Conservation (phyloP, 257 asterid species). For the Primulina huaijiensis region DNA sequence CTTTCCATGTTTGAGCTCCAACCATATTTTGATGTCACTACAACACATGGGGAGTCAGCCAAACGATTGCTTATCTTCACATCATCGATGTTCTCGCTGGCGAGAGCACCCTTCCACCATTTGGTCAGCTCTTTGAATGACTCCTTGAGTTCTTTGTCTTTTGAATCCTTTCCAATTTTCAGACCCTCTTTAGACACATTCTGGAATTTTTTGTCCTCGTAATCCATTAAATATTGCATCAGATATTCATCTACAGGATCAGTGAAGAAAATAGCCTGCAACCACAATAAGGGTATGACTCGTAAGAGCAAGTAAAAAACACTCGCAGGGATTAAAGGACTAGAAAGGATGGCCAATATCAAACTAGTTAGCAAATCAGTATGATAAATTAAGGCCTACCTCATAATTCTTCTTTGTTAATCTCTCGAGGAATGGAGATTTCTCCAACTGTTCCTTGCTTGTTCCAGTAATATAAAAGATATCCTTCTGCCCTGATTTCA, state of each 20-base stretch:
- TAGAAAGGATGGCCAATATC: neutral
- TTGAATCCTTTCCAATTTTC: slow-evolving; percentile 75
- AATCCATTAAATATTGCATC: slow-evolving; percentile 94
- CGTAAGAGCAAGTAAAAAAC: neutral
- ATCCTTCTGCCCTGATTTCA: slow-evolving; percentile 92
- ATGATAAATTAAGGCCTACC: slow-evolving; percentile 35
- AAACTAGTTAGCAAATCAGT: neutral
- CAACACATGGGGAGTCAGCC: slow-evolving; percentile 82
- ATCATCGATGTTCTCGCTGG: slow-evolving; percentile 75
- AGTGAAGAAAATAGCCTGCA: slow-evolving; percentile 81
- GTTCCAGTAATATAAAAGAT: slow-evolving; percentile 92
- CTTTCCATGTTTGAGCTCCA: slow-evolving; percentile 96
- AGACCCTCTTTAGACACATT: slow-evolving; percentile 92
- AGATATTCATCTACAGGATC: slow-evolving; percentile 93
- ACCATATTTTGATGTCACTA: slow-evolving; percentile 81
- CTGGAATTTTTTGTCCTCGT: slow-evolving; percentile 87
- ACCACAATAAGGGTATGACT: neutral
- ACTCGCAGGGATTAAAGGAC: neutral
- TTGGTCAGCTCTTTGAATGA: slow-evolving; percentile 74
- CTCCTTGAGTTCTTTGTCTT: slow-evolving; percentile 81
- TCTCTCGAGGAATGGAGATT: slow-evolving; percentile 97
- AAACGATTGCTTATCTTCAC: slow-evolving; percentile 89
- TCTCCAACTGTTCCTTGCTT: slow-evolving; percentile 91
- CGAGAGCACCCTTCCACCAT: slow-evolving; percentile 90
- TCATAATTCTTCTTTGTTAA: slow-evolving; percentile 81